These are phyloP conservation scores for Collybia nuda DNA, from an alignment of 768 basidiomycete genomes.

Conservation along the genomic window DNA sequence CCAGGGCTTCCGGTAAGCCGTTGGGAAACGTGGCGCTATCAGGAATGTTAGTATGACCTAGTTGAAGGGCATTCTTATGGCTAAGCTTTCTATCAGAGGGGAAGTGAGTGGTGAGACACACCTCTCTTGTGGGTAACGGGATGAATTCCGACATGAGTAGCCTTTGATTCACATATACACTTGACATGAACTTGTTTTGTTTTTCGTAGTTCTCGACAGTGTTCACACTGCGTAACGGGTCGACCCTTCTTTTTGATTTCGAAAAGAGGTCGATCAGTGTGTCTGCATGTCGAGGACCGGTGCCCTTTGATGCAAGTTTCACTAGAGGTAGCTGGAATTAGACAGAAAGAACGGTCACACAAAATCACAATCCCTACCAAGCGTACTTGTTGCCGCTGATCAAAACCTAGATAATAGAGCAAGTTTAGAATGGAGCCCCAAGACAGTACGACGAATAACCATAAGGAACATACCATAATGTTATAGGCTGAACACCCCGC, in stretches of 20 bases:
- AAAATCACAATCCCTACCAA: conserved; percentile 51
- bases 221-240: conserved; percentile 87
- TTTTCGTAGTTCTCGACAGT: conserved; percentile 84
- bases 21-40: conserved; percentile 78
- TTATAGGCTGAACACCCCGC: conserved; percentile 37
- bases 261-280: conserved; percentile 84
- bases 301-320: conserved; percentile 96
- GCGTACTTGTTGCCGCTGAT: conserved; percentile 80
- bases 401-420: conserved; percentile 48
- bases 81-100: conserved; percentile 34
- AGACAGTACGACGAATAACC: not conserved
- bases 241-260: conserved; percentile 94
- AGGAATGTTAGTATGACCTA: conserved; percentile 60
- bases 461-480: conserved; percentile 13
- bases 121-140: conserved; percentile 57
- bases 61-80: conserved; percentile 39
- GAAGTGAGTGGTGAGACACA: conserved; percentile 35
- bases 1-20: conserved; percentile 71
- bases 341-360: conserved; percentile 5
- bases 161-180: conserved; percentile 80
- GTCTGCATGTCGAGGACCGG: conserved; percentile 85
- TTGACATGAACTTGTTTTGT: conserved; percentile 85
- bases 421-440: not conserved
- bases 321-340: conserved; percentile 36
- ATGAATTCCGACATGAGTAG: conserved; percentile 54